Base-by-base conservation (phyloP, 768 basidiomycete genomes). In the Leccinum incarnatum region DNA sequence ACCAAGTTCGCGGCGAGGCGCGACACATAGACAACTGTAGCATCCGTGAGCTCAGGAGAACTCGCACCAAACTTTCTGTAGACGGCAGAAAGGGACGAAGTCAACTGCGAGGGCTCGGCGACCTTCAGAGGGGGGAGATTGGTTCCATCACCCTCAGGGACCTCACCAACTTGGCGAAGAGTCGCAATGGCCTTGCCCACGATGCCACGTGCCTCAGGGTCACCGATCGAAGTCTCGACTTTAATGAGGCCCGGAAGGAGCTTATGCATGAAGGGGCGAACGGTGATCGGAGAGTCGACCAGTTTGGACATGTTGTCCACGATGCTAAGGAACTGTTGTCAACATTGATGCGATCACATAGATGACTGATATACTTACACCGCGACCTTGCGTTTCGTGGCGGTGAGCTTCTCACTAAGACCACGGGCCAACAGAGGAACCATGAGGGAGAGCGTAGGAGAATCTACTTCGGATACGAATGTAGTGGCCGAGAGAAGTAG, bases 381-480 rank as follows among this genome's bases (percentile, higher is more conserved):
- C 68, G 93, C 94, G 69, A 97, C 95, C 79, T 95, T 96, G 65
- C 95, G 94, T 83, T 97, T 97, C 65, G 87, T 96, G 63, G 95
- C 88, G 53, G 95, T 97, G 61, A 94, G 83, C 79, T 96, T 96
- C 83, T 98, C 95, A 62, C 76, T 83, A 63, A 96, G 82, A 85
- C 95, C 95, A 82, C 95, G 92, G 60, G 93, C 84, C 55, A 98
- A 80, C 19, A 98, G 87, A 70, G 95, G 95, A 60, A 95, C 95
- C 93, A 98, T 97, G 66, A 98, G 87, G 67, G 95, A 97, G 65
- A 98, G 89, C 65, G 95, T 97, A 57, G 95, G 84, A 52, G 95
- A 94, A 69, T 97, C 95, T 77, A 98, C 95, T 83, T 98, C 95
- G 54, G 95, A 93, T 92, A 98, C 95, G 88, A 97, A 98, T 76